Percentiles rank a stretch among this genome's conserved stretches.
Evolutionary conservation across 768 basidiomycete species (phyloP).

Genomic region (Cubamyces sp.): DNA sequence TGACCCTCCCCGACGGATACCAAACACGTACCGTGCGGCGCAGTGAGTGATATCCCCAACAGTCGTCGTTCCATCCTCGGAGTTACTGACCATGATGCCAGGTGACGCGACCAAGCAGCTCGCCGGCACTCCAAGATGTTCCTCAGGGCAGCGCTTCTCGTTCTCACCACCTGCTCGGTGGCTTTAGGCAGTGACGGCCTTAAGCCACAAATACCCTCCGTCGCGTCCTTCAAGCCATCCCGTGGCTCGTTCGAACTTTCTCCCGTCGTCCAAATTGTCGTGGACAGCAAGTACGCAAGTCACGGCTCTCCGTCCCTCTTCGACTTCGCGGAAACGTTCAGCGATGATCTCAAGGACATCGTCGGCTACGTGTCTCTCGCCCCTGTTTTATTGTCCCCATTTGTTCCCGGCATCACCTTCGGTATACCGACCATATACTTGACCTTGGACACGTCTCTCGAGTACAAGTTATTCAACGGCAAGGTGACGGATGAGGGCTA

Average conservation of each 20-base stretch:
- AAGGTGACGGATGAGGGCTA: slow-evolving; percentile 44
- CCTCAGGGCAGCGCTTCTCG: not conserved
- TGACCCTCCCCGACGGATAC: not conserved
- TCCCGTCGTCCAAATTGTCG: slow-evolving; percentile 39
- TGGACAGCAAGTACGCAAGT: slow-evolving; percentile 37
- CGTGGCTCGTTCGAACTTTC: slow-evolving; percentile 37
- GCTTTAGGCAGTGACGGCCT: slow-evolving; percentile 11
- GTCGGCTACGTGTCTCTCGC: slow-evolving; percentile 36
- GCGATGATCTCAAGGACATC: slow-evolving; percentile 38
- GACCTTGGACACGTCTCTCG: slow-evolving; percentile 32
- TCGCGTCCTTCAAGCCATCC: slow-evolving; percentile 38
- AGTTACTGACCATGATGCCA: not conserved
- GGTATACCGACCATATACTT: slow-evolving; percentile 36
- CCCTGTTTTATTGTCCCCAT: slow-evolving; percentile 14
- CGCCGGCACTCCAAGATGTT: not conserved
- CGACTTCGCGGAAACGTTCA: slow-evolving; percentile 44
- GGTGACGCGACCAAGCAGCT: not conserved
- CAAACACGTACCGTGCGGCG: not conserved
- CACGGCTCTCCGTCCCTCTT: slow-evolving; percentile 37
- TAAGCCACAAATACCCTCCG: slow-evolving; percentile 42
- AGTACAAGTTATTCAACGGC: slow-evolving; percentile 43
- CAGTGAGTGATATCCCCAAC: not conserved
- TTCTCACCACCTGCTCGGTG: slow-evolving; percentile 4
- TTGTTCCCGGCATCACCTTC: slow-evolving; percentile 16
- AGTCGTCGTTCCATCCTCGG: not conserved